These are phyloP conservation scores for Hirschioporus abietinus DNA, from an alignment of 768 basidiomycete genomes.

Conservation along the genomic window DNA sequence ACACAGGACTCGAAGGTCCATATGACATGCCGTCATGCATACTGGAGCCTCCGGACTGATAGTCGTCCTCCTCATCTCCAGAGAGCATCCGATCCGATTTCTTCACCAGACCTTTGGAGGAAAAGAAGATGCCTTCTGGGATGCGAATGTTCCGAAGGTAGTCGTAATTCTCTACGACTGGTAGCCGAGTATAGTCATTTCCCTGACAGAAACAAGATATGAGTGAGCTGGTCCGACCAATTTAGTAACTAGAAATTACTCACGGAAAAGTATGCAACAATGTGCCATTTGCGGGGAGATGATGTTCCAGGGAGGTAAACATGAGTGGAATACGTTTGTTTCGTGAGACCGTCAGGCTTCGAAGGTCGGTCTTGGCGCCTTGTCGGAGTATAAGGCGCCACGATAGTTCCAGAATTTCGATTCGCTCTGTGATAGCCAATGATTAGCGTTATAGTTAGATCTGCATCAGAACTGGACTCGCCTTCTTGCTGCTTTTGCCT, in stretches of 20 bases:
- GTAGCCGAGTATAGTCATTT: conserved; percentile 62
- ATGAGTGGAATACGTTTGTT: conserved; percentile 79
- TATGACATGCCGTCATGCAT: conserved; percentile 9
- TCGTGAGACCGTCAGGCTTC: conserved; percentile 76
- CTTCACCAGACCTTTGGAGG: conserved; percentile 47
- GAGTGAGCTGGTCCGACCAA: neutral
- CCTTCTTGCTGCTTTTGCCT: conserved; percentile 76
- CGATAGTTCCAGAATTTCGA: conserved; percentile 56
- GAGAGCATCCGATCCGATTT: conserved; percentile 32
- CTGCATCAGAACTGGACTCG: conserved; percentile 23
- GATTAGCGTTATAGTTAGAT: conserved; percentile 9
- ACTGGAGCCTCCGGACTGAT: conserved; percentile 8
- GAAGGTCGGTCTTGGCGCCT: conserved; percentile 74
- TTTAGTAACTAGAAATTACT: conserved; percentile 16
- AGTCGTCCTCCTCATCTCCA: conserved; percentile 18
- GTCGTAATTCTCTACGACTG: conserved; percentile 70
- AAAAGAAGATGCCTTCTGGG: conserved; percentile 67
- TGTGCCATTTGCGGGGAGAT: conserved; percentile 71
- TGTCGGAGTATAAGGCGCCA: conserved; percentile 51
- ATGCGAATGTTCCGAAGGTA: conserved; percentile 64
- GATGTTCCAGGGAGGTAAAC: conserved; percentile 57
- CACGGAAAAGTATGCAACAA: conserved; percentile 79
- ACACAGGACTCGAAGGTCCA: conserved; percentile 14
- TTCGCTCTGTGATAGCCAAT: conserved; percentile 36
- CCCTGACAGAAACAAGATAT: conserved; percentile 35